Percentiles rank a stretch among this genome's conserved stretches.
phyloP scores from a whole-genome alignment of 2,329 filamentous ascomycete species.

The Trichophyton rubrum region DNA sequence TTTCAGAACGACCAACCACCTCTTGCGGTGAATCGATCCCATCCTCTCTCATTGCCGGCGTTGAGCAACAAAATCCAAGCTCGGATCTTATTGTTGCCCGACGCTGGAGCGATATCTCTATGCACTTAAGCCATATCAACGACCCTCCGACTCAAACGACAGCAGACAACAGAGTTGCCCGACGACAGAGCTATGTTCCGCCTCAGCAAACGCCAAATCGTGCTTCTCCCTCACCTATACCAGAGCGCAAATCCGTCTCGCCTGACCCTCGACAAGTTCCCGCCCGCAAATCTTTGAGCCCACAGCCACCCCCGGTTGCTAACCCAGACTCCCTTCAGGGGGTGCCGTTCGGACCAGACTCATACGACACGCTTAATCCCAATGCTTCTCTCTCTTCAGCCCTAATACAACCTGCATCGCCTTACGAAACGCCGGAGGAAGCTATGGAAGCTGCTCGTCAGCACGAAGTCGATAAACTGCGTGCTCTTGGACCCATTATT shows the following conservation, averaged over 20 bases:
- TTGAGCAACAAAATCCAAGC: slow-evolving; percentile 23
- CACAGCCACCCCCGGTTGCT: slow-evolving; percentile 32
- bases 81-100: slow-evolving; percentile 5
- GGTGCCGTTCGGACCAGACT: slow-evolving; percentile 49
- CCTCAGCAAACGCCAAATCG: slow-evolving; percentile 18
- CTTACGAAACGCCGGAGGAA: slow-evolving; percentile 29
- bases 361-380: slow-evolving; percentile 48
- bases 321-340: slow-evolving; percentile 31
- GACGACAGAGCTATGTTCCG: slow-evolving; percentile 18
- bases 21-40: slow-evolving; percentile 25
- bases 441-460: slow-evolving; percentile 29
- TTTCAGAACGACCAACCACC: slow-evolving; percentile 19
- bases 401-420: slow-evolving; percentile 22
- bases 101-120: background rate
- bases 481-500: slow-evolving; percentile 46
- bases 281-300: slow-evolving; percentile 48
- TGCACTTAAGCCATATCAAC: background rate
- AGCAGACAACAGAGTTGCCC: slow-evolving; percentile 19
- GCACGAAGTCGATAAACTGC: slow-evolving; percentile 25
- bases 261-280: slow-evolving; percentile 31
- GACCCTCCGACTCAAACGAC: slow-evolving; percentile 18
- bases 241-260: slow-evolving; percentile 20
- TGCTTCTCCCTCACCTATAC: slow-evolving; percentile 19
- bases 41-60: slow-evolving; percentile 31
- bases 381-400: slow-evolving; percentile 24